Percentiles rank a stretch among this genome's conserved stretches.
Evolutionary conservation across 257 asterid genomes (phyloP).

Genomic region (Solanum virginianum): DNA sequence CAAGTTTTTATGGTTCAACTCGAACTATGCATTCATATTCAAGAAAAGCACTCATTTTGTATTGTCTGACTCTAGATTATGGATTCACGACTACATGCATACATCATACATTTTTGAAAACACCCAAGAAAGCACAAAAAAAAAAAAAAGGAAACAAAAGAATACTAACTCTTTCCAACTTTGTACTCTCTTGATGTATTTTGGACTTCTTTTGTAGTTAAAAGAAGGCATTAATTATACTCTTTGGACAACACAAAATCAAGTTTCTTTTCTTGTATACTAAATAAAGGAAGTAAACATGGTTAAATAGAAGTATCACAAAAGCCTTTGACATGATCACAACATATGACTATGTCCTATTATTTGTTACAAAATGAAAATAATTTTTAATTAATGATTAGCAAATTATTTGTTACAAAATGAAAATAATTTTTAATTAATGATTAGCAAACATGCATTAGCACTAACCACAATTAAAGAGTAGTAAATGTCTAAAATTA

Average conservation of each 20-base stretch:
- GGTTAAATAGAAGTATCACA: background rate
- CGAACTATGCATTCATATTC: background rate
- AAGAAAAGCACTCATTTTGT: background rate
- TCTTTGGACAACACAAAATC: background rate
- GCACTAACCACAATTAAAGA: background rate
- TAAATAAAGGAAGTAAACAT: background rate
- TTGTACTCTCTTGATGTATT: background rate
- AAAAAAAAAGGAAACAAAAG: background rate
- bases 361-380: background rate
- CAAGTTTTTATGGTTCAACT: background rate
- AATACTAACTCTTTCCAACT: background rate
- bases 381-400: background rate
- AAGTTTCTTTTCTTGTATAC: background rate
- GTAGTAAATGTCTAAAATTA: background rate
- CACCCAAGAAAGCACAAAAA: background rate
- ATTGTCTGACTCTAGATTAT: background rate
- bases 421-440: background rate
- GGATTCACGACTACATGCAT: background rate
- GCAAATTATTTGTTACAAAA: background rate
- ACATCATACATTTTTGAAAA: background rate
- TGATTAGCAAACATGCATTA: background rate
- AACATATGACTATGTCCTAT: background rate
- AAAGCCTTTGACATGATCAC: background rate
- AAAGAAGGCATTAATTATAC: background rate
- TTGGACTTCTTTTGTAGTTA: background rate